Evolutionary conservation across 306 rosid species (phyloP).

Genomic region (Castanea sativa): DNA sequence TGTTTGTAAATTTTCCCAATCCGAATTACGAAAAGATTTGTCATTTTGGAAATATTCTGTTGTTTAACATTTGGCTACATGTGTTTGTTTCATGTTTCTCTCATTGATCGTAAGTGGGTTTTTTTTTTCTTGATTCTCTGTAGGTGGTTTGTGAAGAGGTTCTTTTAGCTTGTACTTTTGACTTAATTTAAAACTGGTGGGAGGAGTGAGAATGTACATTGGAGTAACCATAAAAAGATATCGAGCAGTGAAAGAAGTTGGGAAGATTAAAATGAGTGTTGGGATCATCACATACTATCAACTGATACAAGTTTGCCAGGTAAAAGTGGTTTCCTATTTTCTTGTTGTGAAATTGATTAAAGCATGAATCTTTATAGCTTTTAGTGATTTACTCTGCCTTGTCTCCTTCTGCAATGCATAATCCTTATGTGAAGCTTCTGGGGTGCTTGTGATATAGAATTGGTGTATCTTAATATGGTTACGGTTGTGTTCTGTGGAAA

Average conservation of each 20-base stretch:
- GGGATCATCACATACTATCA: conserved; percentile 77
- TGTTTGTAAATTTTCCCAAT: no score
- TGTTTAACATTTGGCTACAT: no score
- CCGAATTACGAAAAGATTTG: no score
- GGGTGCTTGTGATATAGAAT: neutral
- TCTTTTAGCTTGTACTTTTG: conserved; percentile 20
- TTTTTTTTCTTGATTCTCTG: conserved; percentile 22
- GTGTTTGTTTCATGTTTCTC: neutral
- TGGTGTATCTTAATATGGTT: neutral
- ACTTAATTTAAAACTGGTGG: conserved; percentile 33
- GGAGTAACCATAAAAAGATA: conserved; percentile 55
- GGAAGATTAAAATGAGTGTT: conserved; percentile 81
- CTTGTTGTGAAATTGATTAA: neutral
- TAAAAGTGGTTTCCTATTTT: conserved; percentile 17
- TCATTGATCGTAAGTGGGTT: neutral
- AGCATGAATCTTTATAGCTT: neutral
- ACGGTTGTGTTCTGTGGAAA: neutral
- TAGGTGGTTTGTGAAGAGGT: conserved; percentile 23
- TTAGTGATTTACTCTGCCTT: neutral
- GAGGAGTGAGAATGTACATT: conserved; percentile 75
- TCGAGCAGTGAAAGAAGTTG: conserved; percentile 65
- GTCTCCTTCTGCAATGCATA: neutral
- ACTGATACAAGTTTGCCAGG: conserved; percentile 97
- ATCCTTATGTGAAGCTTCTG: neutral
- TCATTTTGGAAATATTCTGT: no score